Conservation (phyloP, 371 early-diverging fungal genomes). For the Mucor velutinosus region DNA sequence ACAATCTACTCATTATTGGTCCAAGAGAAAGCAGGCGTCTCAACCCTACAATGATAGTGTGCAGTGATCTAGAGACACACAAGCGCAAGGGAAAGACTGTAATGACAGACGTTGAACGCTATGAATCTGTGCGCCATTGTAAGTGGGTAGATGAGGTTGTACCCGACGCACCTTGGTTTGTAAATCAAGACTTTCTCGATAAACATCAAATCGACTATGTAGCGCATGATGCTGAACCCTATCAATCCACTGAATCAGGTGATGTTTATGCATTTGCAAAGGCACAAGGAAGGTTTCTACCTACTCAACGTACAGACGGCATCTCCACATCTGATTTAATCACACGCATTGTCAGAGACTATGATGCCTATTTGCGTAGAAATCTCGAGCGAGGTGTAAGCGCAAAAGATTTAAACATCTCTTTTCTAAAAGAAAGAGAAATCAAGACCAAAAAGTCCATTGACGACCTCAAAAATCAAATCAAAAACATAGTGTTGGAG, state of each 20-base stretch:
- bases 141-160: constrained; percentile 97
- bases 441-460: constrained; percentile 75
- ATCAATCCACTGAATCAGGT: constrained; percentile 76
- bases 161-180: constrained; percentile 89
- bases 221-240: constrained; percentile 97
- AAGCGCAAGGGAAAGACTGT: constrained; percentile 93
- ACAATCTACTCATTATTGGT: background rate
- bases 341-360: constrained; percentile 94
- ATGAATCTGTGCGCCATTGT: constrained; percentile 92
- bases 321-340: constrained; percentile 96
- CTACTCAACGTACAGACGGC: constrained; percentile 93
- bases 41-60: constrained; percentile 51
- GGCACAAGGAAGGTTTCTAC: constrained; percentile 84
- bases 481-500: constrained; percentile 67
- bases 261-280: constrained; percentile 97
- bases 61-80: constrained; percentile 86
- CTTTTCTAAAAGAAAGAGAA: constrained; percentile 83
- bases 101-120: constrained; percentile 86
- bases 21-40: background rate
- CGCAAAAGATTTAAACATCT: constrained; percentile 90
- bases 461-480: constrained; percentile 66
- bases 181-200: constrained; percentile 89
- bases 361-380: constrained; percentile 91
- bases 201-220: constrained; percentile 94
- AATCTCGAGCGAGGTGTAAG: constrained; percentile 93